A percentile compares a stretch with the other conserved stretches of the same genome.
Evolutionary conservation across 441 rosid species (phyloP).

Genomic region (Gossypium davidsonii): DNA sequence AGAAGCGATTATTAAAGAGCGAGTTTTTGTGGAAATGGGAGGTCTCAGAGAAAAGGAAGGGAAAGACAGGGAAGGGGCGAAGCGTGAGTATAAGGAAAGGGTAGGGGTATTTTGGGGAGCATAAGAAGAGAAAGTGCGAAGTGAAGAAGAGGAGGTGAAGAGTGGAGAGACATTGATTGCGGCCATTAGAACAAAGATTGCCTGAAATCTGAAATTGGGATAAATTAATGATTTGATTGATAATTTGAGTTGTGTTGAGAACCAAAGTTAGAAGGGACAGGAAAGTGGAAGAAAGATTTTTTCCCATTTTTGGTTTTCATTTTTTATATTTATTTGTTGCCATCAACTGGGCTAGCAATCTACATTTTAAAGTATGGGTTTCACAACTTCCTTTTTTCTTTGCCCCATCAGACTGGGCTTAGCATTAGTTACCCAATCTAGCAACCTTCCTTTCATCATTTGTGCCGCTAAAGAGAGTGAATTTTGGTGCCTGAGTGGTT

Average conservation of each 20-base stretch:
- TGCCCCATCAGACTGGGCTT: too few species aligned
- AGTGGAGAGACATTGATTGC: conserved; percentile 35
- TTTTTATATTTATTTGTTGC: neutral
- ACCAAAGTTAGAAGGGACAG: neutral
- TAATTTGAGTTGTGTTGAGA: neutral
- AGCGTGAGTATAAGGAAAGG: conserved; percentile 32
- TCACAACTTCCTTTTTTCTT: neutral
- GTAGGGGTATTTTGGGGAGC: conserved; percentile 32
- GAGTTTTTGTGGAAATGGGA: conserved; percentile 24
- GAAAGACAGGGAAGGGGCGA: conserved; percentile 28
- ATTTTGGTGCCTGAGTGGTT: too few species aligned
- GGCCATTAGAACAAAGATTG: conserved; percentile 33
- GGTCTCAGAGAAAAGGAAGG: conserved; percentile 36
- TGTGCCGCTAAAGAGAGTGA: too few species aligned
- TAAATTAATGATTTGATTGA: neutral
- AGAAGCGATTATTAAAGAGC: conserved; percentile 31
- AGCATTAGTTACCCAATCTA: too few species aligned
- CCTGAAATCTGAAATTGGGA: neutral
- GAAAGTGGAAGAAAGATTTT: neutral
- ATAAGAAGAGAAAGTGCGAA: conserved; percentile 24
- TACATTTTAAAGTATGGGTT: neutral
- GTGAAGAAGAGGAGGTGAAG: conserved; percentile 28
- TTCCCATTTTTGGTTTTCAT: neutral
- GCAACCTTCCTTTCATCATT: too few species aligned
- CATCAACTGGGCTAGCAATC: neutral